Evolutionary conservation across 2,329 filamentous ascomycete species (phyloP), one percentile per base, ranked within the genome.

Genomic region (Aspergillus sp.): DNA sequence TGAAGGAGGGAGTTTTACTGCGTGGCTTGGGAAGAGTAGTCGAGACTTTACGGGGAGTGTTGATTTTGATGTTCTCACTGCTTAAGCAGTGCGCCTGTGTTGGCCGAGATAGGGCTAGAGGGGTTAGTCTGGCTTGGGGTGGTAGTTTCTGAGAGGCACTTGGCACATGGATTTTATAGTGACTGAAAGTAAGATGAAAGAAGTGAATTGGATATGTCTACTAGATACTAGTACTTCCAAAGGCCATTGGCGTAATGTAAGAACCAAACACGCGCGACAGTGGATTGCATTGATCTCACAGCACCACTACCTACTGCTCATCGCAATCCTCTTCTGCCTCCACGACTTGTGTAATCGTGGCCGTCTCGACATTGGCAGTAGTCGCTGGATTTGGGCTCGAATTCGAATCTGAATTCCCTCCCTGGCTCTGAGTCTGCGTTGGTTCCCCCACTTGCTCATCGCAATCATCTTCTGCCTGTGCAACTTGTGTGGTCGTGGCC

Each of bases 21-120:
- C 70, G 1, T 59, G 62, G 49, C 63, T 66, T 41, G 69, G 69
- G 4, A 50, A 17, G 19, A 56, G 52, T 44, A 56, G 47, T 4
- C 44, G 59, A 21, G 56, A 58, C 51, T 41, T 51, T 19, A 49
- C 43, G 27, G 9, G 27, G 27, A 31, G 9, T 7, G 12, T 4
- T 6, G 14, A 46, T 14, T 15, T 46, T 15, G 23, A 46, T 12
- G 12, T 25, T 46, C 7, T 14, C 5, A 46, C 43, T 1, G 37
- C 37, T 4, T 40, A 11, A 31, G 27, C 3, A 21, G 21, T 21
- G 21, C 21, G 21, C 21, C 21, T 21, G 21, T 11, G 27, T 9
- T 31, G 27, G 1, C 9, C 23, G 6, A 7, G 23, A 6, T 25
- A 25, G 23, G 6, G 23, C 2, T 25, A 25, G 23, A 25, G 19